Percentiles rank a stretch among this genome's conserved stretches.
Conservation (phyloP, 306 rosid species). For the Lupinus albus region DNA sequence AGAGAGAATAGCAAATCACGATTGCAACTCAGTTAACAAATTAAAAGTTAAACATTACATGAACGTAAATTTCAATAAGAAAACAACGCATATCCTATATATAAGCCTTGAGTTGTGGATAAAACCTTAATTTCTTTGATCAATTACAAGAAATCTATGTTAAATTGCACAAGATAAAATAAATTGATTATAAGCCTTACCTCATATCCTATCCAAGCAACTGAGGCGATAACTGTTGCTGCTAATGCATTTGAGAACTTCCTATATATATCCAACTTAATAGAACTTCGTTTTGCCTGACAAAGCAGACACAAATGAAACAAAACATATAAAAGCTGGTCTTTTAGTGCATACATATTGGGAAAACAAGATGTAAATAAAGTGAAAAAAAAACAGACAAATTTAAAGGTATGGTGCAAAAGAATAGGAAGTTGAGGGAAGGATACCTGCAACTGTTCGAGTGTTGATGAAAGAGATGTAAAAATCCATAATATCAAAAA, state of each 20-base stretch:
- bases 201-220: conserved; percentile 92
- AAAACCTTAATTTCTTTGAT: conserved; percentile 19
- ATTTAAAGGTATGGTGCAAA: conserved; percentile 31
- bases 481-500: conserved; percentile 96
- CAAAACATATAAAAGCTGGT: background rate
- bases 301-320: background rate
- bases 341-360: conserved; percentile 3
- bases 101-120: too few species aligned
- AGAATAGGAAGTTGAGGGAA: conserved; percentile 20
- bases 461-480: conserved; percentile 84
- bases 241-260: conserved; percentile 93
- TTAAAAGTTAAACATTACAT: conserved; percentile 5
- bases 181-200: conserved; percentile 50
- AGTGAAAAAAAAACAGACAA: conserved; percentile 27
- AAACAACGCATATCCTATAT: too few species aligned
- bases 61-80: conserved; percentile 20
- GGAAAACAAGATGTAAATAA: conserved; percentile 7
- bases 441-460: conserved; percentile 90
- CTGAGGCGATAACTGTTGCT: conserved; percentile 75
- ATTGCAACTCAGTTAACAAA: conserved; percentile 16
- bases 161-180: conserved; percentile 30
- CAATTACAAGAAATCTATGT: conserved; percentile 1
- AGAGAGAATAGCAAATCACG: conserved; percentile 27
- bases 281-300: conserved; percentile 94
- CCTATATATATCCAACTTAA: conserved; percentile 86